Evolutionary conservation across 805 yeast species (phyloP), one percentile per base, ranked within the genome.

Genomic region (Suhomyces faveliae): DNA sequence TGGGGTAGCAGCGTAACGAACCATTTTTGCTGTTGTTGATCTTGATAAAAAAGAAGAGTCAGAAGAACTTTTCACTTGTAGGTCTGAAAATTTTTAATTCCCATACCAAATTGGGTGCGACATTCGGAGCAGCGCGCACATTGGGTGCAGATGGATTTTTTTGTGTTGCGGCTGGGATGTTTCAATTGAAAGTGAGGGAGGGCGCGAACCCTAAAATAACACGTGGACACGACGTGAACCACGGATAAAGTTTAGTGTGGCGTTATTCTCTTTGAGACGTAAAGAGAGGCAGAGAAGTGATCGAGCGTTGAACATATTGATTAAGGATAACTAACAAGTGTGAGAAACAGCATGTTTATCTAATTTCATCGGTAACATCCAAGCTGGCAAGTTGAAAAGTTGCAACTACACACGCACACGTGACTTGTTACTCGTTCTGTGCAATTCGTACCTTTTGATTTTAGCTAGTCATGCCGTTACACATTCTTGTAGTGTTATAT

Each of bases 1-100:
- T 75, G 99, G 89, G 71, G 89, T 85, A 77, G 96, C 94, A 83
- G 91, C 96, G 98, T 94, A 94, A 83, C 99, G 94, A 83, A 91
- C 89, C 98, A 94, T 94, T 84, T 68, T 62, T 45, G 50, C 49
- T 53, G 45, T 25, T 45, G 44, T 45, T 42, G 44, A 42, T 42
- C 44, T 42, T 42, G 30, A 29, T 42, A 42, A 35, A 42, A 42
- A 42, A 33, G 30, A 29, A 25, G 21, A 37, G 40, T 13, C 21
- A 30, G 44, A 20, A 40, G 43, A 42, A 42, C 44, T 42, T 42
- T 42, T 42, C 44, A 42, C 35, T 29, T 42, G 38, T 20, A 42
- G 37, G 35, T 42, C 29, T 44, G 50, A 51, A 51, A 51, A 51
- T 51, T 51, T 51, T 51, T 39, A 42, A 43, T 40, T 42, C 44